A percentile compares a stretch with the other conserved stretches of the same genome.
These are phyloP conservation scores for Tolypocladium cylindrosporum DNA, from an alignment of 2,329 filamentous ascomycete genomes.

Conservation along the genomic window DNA sequence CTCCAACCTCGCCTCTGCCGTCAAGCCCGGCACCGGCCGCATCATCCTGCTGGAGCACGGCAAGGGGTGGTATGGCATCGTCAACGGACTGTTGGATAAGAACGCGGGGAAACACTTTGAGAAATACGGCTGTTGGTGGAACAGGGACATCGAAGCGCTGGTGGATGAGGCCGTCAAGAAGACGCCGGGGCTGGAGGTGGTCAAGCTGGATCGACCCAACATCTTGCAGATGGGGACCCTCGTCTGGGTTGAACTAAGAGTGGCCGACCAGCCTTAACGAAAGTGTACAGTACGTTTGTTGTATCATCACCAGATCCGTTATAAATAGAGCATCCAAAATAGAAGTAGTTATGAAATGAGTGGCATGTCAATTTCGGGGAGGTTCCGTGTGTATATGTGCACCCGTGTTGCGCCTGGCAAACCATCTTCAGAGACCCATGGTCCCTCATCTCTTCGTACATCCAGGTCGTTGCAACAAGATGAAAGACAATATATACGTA, in stretches of 20 bases:
- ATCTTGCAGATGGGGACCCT: constrained; percentile 47
- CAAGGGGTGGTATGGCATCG: constrained; percentile 40
- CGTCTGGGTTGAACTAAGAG: constrained; percentile 46
- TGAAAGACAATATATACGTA: constrained; percentile 18
- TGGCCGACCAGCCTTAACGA: constrained; percentile 15
- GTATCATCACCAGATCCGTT: neutral
- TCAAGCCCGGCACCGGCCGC: constrained; percentile 45
- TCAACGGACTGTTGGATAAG: constrained; percentile 47
- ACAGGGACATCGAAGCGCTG: constrained; percentile 49
- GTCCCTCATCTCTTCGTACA: constrained; percentile 9
- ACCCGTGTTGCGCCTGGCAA: constrained; percentile 1
- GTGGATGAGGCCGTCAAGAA: constrained; percentile 36
- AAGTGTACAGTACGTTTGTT: neutral
- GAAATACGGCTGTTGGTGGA: constrained; percentile 60
- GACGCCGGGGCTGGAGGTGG: constrained; percentile 46
- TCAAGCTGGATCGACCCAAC: constrained; percentile 41
- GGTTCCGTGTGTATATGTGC: constrained; percentile 4
- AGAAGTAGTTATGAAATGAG: constrained; percentile 2
- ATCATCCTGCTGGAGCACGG: constrained; percentile 56
- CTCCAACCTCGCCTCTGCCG: constrained; percentile 37
- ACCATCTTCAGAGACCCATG: neutral
- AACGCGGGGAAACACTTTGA: constrained; percentile 45
- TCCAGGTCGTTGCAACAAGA: constrained; percentile 9
- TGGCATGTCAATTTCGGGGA: constrained; percentile 6
- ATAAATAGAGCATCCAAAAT: too few species aligned